Percentiles rank a stretch among this genome's conserved stretches.
phyloP scores from a whole-genome alignment of 306 rosid species.

The Dalbergia cochinchinensis region DNA sequence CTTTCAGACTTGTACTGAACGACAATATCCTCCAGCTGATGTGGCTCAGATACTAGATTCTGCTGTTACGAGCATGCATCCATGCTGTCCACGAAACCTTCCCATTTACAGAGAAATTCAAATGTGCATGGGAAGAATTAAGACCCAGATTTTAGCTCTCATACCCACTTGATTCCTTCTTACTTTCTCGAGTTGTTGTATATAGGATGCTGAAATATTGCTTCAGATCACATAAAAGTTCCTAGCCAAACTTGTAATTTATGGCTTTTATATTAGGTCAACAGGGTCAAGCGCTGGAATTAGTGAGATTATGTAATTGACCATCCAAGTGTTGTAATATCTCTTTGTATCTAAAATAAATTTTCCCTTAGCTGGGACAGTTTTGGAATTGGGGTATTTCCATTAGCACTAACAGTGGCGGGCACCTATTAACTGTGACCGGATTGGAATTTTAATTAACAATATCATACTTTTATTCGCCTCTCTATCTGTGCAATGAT shows the following conservation, averaged over 20 bases:
- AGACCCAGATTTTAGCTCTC: slow-evolving; percentile 88
- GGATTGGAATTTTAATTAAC: not conserved
- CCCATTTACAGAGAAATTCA: slow-evolving; percentile 91
- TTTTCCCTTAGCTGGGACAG: not conserved
- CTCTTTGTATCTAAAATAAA: slow-evolving; percentile 20
- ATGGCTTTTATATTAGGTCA: slow-evolving; percentile 18
- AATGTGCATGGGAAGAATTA: slow-evolving; percentile 91
- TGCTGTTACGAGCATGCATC: slow-evolving; percentile 78
- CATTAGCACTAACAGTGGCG: not conserved
- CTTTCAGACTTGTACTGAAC: slow-evolving; percentile 89
- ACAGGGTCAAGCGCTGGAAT: slow-evolving; percentile 10
- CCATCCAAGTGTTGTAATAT: slow-evolving; percentile 17
- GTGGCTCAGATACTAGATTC: slow-evolving; percentile 89
- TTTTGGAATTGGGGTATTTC: not conserved
- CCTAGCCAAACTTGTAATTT: slow-evolving; percentile 18
- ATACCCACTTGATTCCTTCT: slow-evolving; percentile 74
- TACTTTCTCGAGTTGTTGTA: slow-evolving; percentile 44
- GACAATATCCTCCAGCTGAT: slow-evolving; percentile 88
- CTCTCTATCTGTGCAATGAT: not conserved
- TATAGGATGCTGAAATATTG: slow-evolving; percentile 46
- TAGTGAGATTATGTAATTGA: slow-evolving; percentile 35
- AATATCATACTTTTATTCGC: not conserved
- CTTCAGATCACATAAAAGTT: slow-evolving; percentile 37
- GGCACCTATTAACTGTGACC: not conserved
- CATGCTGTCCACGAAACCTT: slow-evolving; percentile 75